Evolutionary conservation across 2,329 filamentous ascomycete genomes (phyloP), one percentile per base, ranked within the genome.

Genomic region (Chrysoporthe cubensis): DNA sequence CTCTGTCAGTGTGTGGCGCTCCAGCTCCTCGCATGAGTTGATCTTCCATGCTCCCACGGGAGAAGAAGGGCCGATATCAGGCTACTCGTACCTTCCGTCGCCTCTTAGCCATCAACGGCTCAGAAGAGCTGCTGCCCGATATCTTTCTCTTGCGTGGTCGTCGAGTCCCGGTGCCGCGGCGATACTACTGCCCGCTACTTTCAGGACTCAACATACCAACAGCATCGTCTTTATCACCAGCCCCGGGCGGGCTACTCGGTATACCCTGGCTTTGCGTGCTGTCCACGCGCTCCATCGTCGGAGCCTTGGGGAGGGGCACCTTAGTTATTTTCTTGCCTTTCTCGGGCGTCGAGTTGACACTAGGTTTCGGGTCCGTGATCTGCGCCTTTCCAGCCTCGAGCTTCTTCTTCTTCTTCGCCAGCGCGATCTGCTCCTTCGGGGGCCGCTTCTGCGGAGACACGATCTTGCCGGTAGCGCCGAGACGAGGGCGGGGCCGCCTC

Each of bases 401-500:
- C 82, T 95, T 95, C 81, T 94, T 92, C 82, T 92, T 94, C 81
- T 95, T 96, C 83, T 94, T 94, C 66, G 92, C 91, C 72, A 93
- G 87, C 43, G 92, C 91, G 65, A 93, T 89, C 77, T 94, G 92
- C 77, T 96, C 92, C 75, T 91, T 90, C 32, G 93, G 87, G 43
- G 93, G 92, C 8, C 92, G 85, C 81, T 96, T 97, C 73, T 94
- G 89, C 43, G 93, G 92, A 64, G 90, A 91, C 13, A 91, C 91
- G 72, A 97, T 97, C 83, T 96, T 97, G 75, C 93, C 93, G 26
- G 90, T 94, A 26, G 88, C 87, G 44, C 86, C 86, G 34, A 88
- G 84, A 43, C 87, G 83, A n/a, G 88, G 87, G n/a, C 87, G 84
- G 34, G 81, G 93, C 80, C 82, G 91, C 82, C 93, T 87, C 80